Evolutionary conservation across 2,329 filamentous ascomycete species (phyloP).

Genomic region (Beauveria australis): DNA sequence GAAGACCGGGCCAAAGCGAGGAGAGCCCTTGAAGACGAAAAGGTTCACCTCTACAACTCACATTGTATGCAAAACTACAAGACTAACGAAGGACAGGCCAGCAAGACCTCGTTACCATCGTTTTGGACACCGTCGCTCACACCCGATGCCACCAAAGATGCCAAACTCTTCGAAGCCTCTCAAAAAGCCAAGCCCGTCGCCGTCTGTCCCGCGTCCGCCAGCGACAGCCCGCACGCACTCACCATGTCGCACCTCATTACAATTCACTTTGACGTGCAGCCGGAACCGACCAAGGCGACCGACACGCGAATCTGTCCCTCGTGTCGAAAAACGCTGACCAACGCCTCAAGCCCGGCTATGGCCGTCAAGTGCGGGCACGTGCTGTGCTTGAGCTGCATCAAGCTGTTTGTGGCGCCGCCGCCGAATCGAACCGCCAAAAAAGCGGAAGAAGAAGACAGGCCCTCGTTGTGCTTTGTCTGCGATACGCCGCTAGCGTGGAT

Average conservation of each 20-base stretch:
- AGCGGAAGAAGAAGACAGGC: constrained; percentile 37
- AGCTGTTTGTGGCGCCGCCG: constrained; percentile 68
- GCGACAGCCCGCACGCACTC: constrained; percentile 61
- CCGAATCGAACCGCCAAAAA: constrained; percentile 29
- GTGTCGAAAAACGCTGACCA: constrained; percentile 75
- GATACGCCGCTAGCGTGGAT: constrained; percentile 62
- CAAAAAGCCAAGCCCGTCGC: constrained; percentile 60
- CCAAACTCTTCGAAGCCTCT: constrained; percentile 45
- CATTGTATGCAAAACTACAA: constrained; percentile 10
- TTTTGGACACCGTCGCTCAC: constrained; percentile 91
- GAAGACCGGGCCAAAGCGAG: constrained; percentile 64
- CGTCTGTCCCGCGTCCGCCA: constrained; percentile 66
- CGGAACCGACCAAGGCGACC: constrained; percentile 37
- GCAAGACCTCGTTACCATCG: constrained; percentile 64
- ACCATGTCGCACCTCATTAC: constrained; percentile 70
- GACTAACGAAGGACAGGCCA: constrained; percentile 32
- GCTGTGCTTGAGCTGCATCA: constrained; percentile 74
- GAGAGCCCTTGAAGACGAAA: constrained; percentile 64
- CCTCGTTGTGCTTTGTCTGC: constrained; percentile 69
- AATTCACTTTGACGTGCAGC: constrained; percentile 69
- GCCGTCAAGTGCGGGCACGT: constrained; percentile 89
- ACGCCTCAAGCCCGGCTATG: constrained; percentile 73
- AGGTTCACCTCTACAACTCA: constrained; percentile 32
- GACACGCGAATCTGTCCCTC: constrained; percentile 60
- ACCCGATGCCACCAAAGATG: constrained; percentile 39